phyloP scores from a whole-genome alignment of 495 filamentous ascomycete genomes.

The Neurospora intermedia region DNA sequence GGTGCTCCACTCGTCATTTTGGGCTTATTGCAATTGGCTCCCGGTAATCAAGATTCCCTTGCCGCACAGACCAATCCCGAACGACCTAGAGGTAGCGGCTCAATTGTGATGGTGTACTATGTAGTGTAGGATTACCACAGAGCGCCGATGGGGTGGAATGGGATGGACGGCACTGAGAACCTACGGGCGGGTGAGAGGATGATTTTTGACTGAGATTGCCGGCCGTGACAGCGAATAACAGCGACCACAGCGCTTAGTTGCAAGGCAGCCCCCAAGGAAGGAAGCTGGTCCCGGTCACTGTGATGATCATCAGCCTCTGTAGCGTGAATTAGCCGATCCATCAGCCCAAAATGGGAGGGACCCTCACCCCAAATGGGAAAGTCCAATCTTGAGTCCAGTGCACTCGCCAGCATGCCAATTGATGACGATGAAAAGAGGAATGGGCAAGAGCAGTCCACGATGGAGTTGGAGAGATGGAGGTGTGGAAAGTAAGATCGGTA shows the following conservation, averaged over 20 bases:
- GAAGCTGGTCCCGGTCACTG: not conserved
- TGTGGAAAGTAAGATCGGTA: not conserved
- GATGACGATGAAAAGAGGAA: not conserved
- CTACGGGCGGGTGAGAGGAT: too few relatives aligned
- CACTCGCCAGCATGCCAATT: not conserved
- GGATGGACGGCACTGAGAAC: too few relatives aligned
- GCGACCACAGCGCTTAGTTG: not conserved
- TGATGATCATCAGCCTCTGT: not conserved
- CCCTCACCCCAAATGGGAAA: not conserved
- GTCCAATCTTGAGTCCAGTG: not conserved
- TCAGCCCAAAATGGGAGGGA: not conserved
- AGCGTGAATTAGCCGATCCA: not conserved
- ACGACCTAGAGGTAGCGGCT: not conserved
- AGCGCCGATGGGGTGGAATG: not conserved
- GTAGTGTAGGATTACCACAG: not conserved
- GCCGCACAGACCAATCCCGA: not conserved
- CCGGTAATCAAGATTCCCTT: not conserved
- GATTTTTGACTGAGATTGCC: too few relatives aligned
- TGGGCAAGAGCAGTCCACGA: not conserved
- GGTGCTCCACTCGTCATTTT: not conserved
- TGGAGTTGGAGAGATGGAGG: not conserved
- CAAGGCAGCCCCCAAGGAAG: not conserved
- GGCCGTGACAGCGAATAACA: not conserved
- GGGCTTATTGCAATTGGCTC: not conserved
- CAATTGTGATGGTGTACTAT: not conserved